Conservation (phyloP, 306 rosid species). For the Erythrophleum fordii region DNA sequence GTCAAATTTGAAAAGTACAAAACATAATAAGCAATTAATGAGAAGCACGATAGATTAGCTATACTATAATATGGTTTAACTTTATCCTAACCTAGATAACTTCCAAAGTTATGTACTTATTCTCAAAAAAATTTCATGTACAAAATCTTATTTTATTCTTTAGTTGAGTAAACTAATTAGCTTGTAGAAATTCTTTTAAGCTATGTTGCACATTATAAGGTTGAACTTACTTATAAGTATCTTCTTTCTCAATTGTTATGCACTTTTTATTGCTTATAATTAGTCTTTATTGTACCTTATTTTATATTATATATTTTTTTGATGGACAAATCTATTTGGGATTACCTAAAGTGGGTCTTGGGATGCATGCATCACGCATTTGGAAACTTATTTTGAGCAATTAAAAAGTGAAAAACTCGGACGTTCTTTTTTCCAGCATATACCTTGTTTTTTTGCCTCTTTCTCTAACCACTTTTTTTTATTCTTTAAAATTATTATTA, state of each 20-base stretch:
- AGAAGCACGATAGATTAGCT: not conserved
- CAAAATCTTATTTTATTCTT: not conserved
- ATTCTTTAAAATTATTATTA: too few relatives aligned
- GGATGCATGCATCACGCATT: too few relatives aligned
- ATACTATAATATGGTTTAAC: not conserved
- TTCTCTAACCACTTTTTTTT: too few relatives aligned
- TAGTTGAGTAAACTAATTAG: not conserved
- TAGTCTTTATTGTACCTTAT: not conserved
- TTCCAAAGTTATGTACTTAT: not conserved
- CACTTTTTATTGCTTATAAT: not conserved
- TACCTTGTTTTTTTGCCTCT: too few relatives aligned
- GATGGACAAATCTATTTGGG: not conserved
- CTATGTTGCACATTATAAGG: not conserved
- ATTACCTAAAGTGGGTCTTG: not conserved
- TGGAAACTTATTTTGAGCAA: too few relatives aligned
- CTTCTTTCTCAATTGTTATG: not conserved
- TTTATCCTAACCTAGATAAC: not conserved
- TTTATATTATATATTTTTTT: not conserved
- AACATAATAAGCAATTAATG: not conserved
- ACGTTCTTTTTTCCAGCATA: too few relatives aligned
- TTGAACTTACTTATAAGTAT: not conserved
- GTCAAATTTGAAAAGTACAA: not conserved
- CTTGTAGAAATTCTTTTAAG: not conserved
- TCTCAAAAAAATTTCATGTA: not conserved
- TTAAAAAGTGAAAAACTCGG: too few relatives aligned